Base-by-base conservation (phyloP, 139 green algal species). In the Prasinococcaceae sp. region DNA sequence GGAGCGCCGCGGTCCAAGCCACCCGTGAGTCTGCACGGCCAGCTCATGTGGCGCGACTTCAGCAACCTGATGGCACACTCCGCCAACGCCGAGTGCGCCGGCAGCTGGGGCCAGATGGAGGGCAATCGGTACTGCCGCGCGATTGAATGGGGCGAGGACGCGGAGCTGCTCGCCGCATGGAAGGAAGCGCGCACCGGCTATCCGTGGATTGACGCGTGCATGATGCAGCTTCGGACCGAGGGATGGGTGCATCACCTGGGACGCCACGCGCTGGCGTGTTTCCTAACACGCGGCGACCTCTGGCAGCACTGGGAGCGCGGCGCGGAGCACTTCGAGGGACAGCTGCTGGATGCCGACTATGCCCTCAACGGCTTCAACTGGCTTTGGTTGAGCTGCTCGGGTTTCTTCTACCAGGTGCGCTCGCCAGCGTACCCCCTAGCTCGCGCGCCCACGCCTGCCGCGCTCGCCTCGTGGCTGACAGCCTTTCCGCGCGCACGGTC, bases 191-290 rank as follows among this genome's bases (percentile, higher is more conserved):
- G 14, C 23, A 70, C 65, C 14, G 79, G 77, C 3, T 79, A 68
- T 45, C 79, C 79, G 36, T n/a, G n/a, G n/a, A n/a, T n/a, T 41
- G 35, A 41, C 10, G 35, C 35, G 14, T 41, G 35, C 12, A 41
- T 19, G 14, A 14, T 10, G 12, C 84, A 94, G 73, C 67, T 94
- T 35, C 40, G 50, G 16, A 24, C 74, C 47, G 35, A 74, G 51
- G 84, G 86, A 36, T 95, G 84, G 85, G 88, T 94, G 69, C 86
- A 94, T 58, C 88, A 95, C 68, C 76, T 96, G 46, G 86, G 82
- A 10, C 70, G 84, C 3, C 84, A 94, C 65, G 66, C 54, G 28
- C 81, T 94, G 20, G 87, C 89, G 2, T 96, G 89, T 73, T 97
- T 97, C 66, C 75, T 97, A 17, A 97, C 89, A 0, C 70, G 89